phyloP scores from a whole-genome alignment of 169 alveolate genomes.

The Eimeria necatrix region DNA sequence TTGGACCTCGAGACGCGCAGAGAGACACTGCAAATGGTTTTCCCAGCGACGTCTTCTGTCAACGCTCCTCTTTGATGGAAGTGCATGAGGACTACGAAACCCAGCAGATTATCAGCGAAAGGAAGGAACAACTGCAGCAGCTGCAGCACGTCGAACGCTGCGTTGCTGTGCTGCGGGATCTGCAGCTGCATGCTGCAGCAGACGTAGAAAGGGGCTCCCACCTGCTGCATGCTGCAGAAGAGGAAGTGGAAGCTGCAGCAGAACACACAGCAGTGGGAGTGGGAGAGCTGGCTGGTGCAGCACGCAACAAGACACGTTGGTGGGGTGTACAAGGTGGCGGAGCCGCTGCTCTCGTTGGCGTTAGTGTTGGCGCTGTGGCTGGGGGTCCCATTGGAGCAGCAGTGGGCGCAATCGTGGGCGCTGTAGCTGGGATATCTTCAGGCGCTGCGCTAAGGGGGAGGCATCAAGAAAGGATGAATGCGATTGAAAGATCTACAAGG shows the following conservation, averaged over 20 bases:
- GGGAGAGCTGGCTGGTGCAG: slow-evolving; percentile 73
- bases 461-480: slow-evolving; percentile 48
- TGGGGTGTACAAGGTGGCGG: slow-evolving; percentile 82
- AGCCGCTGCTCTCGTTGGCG: slow-evolving; percentile 80
- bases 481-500: slow-evolving; percentile 28
- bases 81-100: slow-evolving; percentile 76
- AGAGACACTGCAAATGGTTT: not conserved
- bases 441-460: slow-evolving; percentile 70
- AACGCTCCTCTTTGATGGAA: slow-evolving; percentile 47
- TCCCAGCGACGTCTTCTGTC: not conserved
- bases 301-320: slow-evolving; percentile 73
- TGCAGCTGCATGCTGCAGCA: slow-evolving; percentile 68
- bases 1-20: slow-evolving; percentile 26
- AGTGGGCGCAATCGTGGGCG: slow-evolving; percentile 75
- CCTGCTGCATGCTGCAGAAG: slow-evolving; percentile 53
- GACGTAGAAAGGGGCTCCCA: slow-evolving; percentile 65
- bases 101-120: slow-evolving; percentile 43
- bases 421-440: slow-evolving; percentile 64
- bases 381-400: slow-evolving; percentile 77
- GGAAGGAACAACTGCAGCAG: slow-evolving; percentile 78
- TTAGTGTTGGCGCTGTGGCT: slow-evolving; percentile 69
- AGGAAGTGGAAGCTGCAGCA: slow-evolving; percentile 60
- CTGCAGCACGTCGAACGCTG: slow-evolving; percentile 75
- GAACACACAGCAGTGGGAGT: slow-evolving; percentile 51
- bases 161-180: slow-evolving; percentile 74